phyloP scores from a whole-genome alignment of 371 early-diverging fungal genomes.

The Apophysomyces trapeziformis region DNA sequence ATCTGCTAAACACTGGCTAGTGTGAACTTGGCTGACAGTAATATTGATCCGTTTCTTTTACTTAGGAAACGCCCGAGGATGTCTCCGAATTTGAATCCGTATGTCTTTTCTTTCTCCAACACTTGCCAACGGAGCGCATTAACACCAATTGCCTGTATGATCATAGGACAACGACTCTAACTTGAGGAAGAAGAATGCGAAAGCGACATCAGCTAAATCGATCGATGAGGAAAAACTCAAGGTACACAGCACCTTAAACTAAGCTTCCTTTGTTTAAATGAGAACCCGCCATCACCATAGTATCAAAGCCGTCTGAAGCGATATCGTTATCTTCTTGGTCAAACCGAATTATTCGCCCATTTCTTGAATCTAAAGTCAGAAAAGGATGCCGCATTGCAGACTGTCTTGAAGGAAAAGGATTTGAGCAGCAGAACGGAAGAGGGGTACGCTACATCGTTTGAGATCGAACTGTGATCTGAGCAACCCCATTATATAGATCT shows the following conservation, averaged over 20 bases:
- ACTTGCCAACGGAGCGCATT: background rate
- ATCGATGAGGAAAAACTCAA: background rate
- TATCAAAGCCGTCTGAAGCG: slow-evolving; percentile 48
- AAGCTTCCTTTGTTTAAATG: background rate
- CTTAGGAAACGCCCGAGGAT: slow-evolving; percentile 5
- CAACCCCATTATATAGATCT: slow-evolving; percentile 41
- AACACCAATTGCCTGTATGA: background rate
- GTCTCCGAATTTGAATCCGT: slow-evolving; percentile 5
- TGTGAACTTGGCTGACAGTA: background rate
- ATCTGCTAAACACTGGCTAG: background rate
- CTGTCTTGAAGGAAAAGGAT: slow-evolving; percentile 48
- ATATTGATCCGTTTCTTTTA: background rate
- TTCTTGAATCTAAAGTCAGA: slow-evolving; percentile 65
- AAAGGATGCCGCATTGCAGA: slow-evolving; percentile 47
- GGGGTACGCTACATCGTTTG: slow-evolving; percentile 31
- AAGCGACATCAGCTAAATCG: background rate
- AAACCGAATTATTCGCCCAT: slow-evolving; percentile 79
- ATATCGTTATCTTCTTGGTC: slow-evolving; percentile 89
- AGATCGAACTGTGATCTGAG: background rate
- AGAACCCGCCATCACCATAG: slow-evolving; percentile 17
- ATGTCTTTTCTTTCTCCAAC: background rate
- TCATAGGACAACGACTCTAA: background rate
- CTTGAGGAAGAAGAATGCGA: background rate
- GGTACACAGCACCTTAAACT: background rate
- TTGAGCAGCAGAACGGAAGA: slow-evolving; percentile 41